These are phyloP conservation scores for Penicillium brevicompactum DNA, from an alignment of 2,329 filamentous ascomycete species.

Conservation along the genomic window DNA sequence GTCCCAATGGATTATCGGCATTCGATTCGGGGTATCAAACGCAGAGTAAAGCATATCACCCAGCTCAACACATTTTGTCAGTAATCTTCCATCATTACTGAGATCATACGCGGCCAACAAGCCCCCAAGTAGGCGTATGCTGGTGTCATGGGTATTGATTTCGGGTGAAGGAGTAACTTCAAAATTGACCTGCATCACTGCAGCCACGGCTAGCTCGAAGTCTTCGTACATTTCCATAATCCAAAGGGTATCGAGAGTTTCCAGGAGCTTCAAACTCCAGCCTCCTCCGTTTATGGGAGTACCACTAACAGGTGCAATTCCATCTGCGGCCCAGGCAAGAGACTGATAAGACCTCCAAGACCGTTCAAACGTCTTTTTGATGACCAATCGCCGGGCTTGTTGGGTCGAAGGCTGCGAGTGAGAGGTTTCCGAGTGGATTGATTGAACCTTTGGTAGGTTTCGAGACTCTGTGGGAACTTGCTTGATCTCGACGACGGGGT, in stretches of 20 bases:
- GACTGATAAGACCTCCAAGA: constrained; percentile 79
- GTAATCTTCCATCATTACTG: constrained; percentile 69
- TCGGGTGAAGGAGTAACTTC: constrained; percentile 65
- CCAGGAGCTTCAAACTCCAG: constrained; percentile 84
- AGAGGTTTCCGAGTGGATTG: background rate
- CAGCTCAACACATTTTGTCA: constrained; percentile 74
- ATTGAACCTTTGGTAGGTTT: constrained; percentile 10
- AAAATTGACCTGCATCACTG: constrained; percentile 73
- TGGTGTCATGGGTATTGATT: constrained; percentile 85
- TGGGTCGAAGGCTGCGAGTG: constrained; percentile 3
- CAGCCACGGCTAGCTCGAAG: constrained; percentile 72
- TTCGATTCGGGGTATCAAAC: constrained; percentile 87
- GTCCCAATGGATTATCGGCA: constrained; percentile 66
- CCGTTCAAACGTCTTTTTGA: constrained; percentile 71
- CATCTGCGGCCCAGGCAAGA: constrained; percentile 79
- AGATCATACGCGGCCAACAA: constrained; percentile 82
- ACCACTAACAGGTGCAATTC: constrained; percentile 72
- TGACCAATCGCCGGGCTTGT: constrained; percentile 43
- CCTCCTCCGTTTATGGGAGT: constrained; percentile 74
- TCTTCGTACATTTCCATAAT: constrained; percentile 76
- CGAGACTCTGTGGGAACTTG: background rate
- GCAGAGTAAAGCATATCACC: constrained; percentile 75
- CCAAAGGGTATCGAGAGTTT: constrained; percentile 78
- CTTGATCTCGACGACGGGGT: constrained; percentile 3
- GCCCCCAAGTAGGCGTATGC: constrained; percentile 83